Conservation (phyloP, 352 stramenopile genomes). For the Pythium coloratum region DNA sequence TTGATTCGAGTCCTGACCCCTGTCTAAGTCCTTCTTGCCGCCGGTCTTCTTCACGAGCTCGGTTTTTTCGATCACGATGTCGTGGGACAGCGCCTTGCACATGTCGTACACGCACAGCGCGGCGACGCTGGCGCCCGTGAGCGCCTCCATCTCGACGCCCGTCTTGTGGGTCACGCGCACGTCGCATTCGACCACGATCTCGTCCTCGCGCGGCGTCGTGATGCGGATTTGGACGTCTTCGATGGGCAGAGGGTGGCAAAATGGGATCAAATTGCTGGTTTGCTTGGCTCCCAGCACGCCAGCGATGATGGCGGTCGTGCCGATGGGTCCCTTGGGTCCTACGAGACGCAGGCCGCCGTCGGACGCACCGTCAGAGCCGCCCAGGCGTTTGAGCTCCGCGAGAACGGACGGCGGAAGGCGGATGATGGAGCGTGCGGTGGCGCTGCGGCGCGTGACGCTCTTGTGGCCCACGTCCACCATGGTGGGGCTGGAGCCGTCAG, state of each 20-base stretch:
- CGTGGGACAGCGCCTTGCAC: constrained; percentile 96
- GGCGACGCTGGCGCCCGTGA: constrained; percentile 92
- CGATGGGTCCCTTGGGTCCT: constrained; percentile 90
- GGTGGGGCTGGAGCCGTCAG: constrained; percentile 40
- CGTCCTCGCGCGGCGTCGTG: constrained; percentile 42
- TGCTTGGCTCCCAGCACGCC: constrained; percentile 93
- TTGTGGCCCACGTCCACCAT: constrained; percentile 95
- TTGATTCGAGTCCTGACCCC: constrained; percentile 2
- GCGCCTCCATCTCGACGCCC: constrained; percentile 95
- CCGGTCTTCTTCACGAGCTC: constrained; percentile 90
- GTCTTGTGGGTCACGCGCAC: constrained; percentile 93
- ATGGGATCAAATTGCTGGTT: constrained; percentile 91
- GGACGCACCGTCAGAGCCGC: not conserved
- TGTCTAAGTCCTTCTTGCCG: constrained; percentile 83
- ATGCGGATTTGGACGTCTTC: constrained; percentile 91
- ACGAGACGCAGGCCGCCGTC: constrained; percentile 35
- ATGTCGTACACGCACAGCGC: constrained; percentile 98
- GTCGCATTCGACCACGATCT: constrained; percentile 86
- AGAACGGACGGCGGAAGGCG: constrained; percentile 83
- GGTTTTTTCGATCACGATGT: constrained; percentile 93
- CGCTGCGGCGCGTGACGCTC: constrained; percentile 71
- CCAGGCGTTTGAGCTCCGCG: constrained; percentile 52
- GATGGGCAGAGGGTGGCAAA: constrained; percentile 93
- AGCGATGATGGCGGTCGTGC: constrained; percentile 90
- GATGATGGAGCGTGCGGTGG: constrained; percentile 84